Base-by-base conservation (phyloP, 1,139 yeast genomes). In the Hyphopichia wangnamkhiaoensis region DNA sequence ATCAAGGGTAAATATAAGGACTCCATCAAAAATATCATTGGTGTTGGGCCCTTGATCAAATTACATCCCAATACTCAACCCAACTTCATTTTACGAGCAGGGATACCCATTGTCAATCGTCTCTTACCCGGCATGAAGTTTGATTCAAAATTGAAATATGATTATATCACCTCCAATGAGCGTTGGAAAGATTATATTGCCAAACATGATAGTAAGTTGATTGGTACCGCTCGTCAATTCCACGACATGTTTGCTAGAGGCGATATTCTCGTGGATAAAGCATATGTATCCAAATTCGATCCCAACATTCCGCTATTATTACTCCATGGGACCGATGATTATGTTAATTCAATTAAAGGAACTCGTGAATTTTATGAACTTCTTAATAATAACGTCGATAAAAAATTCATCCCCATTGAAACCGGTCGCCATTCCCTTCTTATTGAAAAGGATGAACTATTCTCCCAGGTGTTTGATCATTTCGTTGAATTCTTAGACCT, bases 161-260 rank as follows among this genome's bases (percentile, higher is more conserved):
- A 80, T 18, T 72, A 71, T 45, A 55, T 88, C 41, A 80, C 93
- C 3, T 66, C 77, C 27, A 80, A 84, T 57, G 56, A 65, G 31
- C 59, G 58, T 35, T 79, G 80, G 73, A 57, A 59, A 27, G 54
- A 73, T 3, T 81, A 68, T 49, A 56, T 83, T 37, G 53, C 56
- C 14, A 46, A 49, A 8, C 61, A 67, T 39, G 76, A 70, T 43
- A 51, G 53, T 23, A 64, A 63, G 48, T 76, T 74, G 52, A 67
- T 74, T 47, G 76, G 76, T 7, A 52, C 73, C 6, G 57, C 65
- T 34, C 52, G 63, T 33, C 70, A 65, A 40, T 61, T 83, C 45
- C 61, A 79, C 55, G 96, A 84, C 48, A 83, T 88, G 73, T 56
- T 88, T 34, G 60, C 56, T 17, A 71, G 95, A 40, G 94, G 94